Conservation (phyloP, 371 early-diverging fungal species). For the Basidiobolus meristosporus region DNA sequence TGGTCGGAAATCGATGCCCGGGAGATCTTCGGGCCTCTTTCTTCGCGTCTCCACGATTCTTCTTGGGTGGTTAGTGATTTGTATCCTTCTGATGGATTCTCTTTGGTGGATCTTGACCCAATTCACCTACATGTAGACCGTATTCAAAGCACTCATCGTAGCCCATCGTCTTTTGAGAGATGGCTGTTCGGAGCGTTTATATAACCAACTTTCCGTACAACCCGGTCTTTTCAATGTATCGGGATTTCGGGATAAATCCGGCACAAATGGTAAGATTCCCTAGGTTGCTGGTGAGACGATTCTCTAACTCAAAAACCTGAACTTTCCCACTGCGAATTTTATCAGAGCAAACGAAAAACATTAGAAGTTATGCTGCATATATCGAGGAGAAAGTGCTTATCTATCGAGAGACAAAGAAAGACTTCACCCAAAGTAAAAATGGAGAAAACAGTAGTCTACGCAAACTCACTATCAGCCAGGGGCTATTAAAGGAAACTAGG, state of each 20-base stretch:
- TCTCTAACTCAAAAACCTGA: not conserved
- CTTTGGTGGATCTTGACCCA: not conserved
- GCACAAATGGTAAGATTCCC: not conserved
- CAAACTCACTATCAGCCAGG: constrained; percentile 33
- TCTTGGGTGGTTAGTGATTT: constrained; percentile 4
- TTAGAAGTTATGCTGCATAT: constrained; percentile 64
- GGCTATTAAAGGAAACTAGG: constrained; percentile 52
- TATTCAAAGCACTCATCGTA: constrained; percentile 7
- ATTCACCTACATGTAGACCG: not conserved
- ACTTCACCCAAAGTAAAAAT: constrained; percentile 25
- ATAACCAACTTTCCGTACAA: not conserved
- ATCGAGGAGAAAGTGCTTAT: constrained; percentile 59
- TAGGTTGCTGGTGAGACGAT: not conserved
- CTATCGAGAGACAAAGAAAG: constrained; percentile 50
- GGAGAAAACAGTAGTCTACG: constrained; percentile 13
- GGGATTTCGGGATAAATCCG: constrained; percentile 3
- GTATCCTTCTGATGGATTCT: not conserved
- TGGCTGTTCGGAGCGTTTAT: not conserved
- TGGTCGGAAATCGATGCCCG: not conserved
- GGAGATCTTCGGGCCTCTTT: constrained; percentile 1
- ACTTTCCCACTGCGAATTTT: not conserved
- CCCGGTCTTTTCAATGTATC: constrained; percentile 3
- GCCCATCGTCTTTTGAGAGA: constrained; percentile 4
- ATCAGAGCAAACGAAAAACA: constrained; percentile 8
- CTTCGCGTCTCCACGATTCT: constrained; percentile 2